Percentiles rank a stretch among this genome's conserved stretches.
Conservation (phyloP, 2,329 filamentous ascomycete genomes). For the Hymenoscyphus scutula region DNA sequence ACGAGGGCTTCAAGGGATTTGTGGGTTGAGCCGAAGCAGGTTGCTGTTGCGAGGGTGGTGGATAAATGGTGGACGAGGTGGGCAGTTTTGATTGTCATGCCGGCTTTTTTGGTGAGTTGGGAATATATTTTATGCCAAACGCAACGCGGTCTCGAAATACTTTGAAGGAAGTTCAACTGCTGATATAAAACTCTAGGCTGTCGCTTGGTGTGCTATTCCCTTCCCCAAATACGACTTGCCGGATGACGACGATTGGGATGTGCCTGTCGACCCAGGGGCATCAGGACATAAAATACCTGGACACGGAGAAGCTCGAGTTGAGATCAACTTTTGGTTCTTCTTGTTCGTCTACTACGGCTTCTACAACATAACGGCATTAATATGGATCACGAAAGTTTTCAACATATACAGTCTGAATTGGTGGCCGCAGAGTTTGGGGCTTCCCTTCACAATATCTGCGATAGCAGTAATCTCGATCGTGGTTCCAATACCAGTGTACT, state of each 20-base stretch:
- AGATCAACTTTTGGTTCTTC: constrained; percentile 72
- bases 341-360: constrained; percentile 68
- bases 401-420: constrained; percentile 70
- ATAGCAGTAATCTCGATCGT: constrained; percentile 60
- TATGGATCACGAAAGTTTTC: constrained; percentile 71
- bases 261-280: constrained; percentile 12
- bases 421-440: constrained; percentile 65
- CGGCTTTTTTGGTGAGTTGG: constrained; percentile 56
- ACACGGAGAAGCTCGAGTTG: constrained; percentile 61
- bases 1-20: constrained; percentile 46
- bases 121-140: neutral
- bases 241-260: constrained; percentile 37
- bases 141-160: neutral
- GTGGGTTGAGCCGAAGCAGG: constrained; percentile 60
- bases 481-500: constrained; percentile 59
- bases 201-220: constrained; percentile 63
- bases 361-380: constrained; percentile 64
- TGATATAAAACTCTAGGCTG: constrained; percentile 44
- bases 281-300: constrained; percentile 50
- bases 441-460: constrained; percentile 60
- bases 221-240: constrained; percentile 61
- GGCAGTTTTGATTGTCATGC: constrained; percentile 58
- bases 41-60: constrained; percentile 56
- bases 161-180: constrained; percentile 6
- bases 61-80: constrained; percentile 64